Percentiles rank a stretch among this genome's conserved stretches.
Evolutionary conservation across 2,329 filamentous ascomycete species (phyloP).

Genomic region (Penicillium griseofulvum): DNA sequence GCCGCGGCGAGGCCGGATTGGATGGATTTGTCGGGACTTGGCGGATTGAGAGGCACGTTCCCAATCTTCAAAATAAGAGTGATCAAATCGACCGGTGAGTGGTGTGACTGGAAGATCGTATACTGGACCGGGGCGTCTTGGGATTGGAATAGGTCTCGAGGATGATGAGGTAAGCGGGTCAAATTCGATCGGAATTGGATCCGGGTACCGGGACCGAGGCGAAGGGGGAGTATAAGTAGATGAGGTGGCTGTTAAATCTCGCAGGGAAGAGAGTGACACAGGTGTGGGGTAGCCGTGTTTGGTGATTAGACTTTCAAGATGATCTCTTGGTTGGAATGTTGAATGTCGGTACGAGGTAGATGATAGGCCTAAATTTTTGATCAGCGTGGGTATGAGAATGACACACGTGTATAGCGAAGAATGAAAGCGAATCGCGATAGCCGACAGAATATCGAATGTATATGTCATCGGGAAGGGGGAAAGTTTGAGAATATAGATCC

Average conservation of each 20-base stretch:
- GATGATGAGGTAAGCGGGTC: slow-evolving; percentile 30
- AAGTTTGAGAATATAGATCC: slow-evolving; percentile 3
- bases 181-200: slow-evolving; percentile 22
- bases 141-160: slow-evolving; percentile 38
- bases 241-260: slow-evolving; percentile 38
- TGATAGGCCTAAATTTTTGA: slow-evolving; percentile 26
- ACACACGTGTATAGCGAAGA: slow-evolving; percentile 31
- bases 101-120: slow-evolving; percentile 39
- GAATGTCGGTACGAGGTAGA: slow-evolving; percentile 20
- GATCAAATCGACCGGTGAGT: slow-evolving; percentile 39
- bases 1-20: slow-evolving; percentile 14
- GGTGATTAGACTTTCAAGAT: slow-evolving; percentile 38
- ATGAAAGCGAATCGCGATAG: slow-evolving; percentile 6
- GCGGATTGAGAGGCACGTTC: slow-evolving; percentile 24
- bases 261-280: slow-evolving; percentile 38
- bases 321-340: slow-evolving; percentile 29
- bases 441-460: slow-evolving; percentile 4
- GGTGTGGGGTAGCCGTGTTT: slow-evolving; percentile 41
- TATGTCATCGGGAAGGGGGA: not conserved
- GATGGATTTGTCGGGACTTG: slow-evolving; percentile 15
- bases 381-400: slow-evolving; percentile 31
- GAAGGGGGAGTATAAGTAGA: slow-evolving; percentile 38
- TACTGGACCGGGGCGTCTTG: slow-evolving; percentile 24
- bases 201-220: slow-evolving; percentile 20
- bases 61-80: slow-evolving; percentile 35